Evolutionary conservation across 1,139 yeast genomes (phyloP).

Genomic region (Suhomyces yuchorum): DNA sequence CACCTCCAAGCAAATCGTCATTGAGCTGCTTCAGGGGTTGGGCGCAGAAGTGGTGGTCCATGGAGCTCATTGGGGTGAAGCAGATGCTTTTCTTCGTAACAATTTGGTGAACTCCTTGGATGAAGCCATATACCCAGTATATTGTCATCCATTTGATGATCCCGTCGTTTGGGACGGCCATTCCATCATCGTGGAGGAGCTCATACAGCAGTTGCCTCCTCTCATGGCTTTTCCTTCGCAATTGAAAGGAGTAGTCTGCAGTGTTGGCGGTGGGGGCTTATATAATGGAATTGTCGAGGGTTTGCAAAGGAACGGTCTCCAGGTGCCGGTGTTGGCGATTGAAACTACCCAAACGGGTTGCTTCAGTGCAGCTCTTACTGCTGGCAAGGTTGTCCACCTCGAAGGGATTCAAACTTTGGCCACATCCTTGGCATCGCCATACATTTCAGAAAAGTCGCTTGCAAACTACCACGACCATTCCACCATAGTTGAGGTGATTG

Average conservation of each 20-base stretch:
- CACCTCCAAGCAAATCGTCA: constrained; percentile 29
- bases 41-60: constrained; percentile 35
- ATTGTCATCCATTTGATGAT: constrained; percentile 47
- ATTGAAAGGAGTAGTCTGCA: constrained; percentile 41
- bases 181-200: constrained; percentile 37
- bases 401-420: constrained; percentile 36
- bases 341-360: constrained; percentile 46
- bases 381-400: constrained; percentile 31
- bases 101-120: constrained; percentile 22
- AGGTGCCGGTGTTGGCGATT: constrained; percentile 33
- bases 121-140: constrained; percentile 27
- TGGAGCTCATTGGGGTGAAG: constrained; percentile 42
- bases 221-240: constrained; percentile 20
- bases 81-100: constrained; percentile 33
- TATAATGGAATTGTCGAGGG: constrained; percentile 43
- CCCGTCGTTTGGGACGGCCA: constrained; percentile 46
- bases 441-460: constrained; percentile 33
- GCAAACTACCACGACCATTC: constrained; percentile 26
- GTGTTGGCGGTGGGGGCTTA: constrained; percentile 49
- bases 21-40: constrained; percentile 26
- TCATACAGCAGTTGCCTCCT: constrained; percentile 23
- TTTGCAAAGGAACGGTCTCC: constrained; percentile 22
- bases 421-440: constrained; percentile 45
- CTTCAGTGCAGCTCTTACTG: constrained; percentile 33
- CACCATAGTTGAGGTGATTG: constrained; percentile 29